A percentile compares a stretch with the other conserved stretches of the same genome.
These are phyloP conservation scores for Phylloporus sp. DNA, from an alignment of 768 basidiomycete species.

Conservation along the genomic window DNA sequence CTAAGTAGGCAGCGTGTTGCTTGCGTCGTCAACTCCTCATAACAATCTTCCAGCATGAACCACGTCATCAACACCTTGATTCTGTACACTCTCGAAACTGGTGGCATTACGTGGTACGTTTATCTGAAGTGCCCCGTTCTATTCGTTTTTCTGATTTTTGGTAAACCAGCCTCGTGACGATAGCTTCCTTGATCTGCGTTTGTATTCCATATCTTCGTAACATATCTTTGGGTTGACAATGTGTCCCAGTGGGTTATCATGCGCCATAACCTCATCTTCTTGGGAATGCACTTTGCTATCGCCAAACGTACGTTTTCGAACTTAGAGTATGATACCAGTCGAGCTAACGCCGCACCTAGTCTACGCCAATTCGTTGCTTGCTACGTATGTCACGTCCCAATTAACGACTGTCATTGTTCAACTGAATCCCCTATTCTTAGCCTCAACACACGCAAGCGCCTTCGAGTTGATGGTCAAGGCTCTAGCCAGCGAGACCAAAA, in stretches of 20 bases:
- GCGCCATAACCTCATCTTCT: constrained; percentile 34
- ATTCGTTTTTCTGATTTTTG: neutral
- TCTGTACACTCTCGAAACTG: constrained; percentile 50
- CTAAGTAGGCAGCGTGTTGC: constrained; percentile 11
- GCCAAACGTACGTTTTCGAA: constrained; percentile 25
- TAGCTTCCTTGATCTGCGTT: constrained; percentile 32
- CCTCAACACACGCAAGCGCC: constrained; percentile 29
- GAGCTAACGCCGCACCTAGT: constrained; percentile 8
- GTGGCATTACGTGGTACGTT: constrained; percentile 41
- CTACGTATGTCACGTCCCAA: constrained; percentile 23
- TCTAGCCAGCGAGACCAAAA: constrained; percentile 26
- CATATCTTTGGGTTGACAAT: neutral
- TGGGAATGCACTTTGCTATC: constrained; percentile 33
- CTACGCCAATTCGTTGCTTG: constrained; percentile 32
- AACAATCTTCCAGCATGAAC: constrained; percentile 35
- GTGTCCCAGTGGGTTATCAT: constrained; percentile 26
- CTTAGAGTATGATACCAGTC: too few relatives aligned
- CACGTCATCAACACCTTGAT: constrained; percentile 46
- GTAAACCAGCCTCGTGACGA: constrained; percentile 24
- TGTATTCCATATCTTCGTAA: neutral
- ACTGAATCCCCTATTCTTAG: constrained; percentile 6
- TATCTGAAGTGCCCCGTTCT: rapidly evolving
- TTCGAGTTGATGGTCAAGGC: constrained; percentile 20
- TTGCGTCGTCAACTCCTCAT: neutral
- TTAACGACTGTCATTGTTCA: neutral